Evolutionary conservation across 345 rosid species (phyloP).

Genomic region (Cardiospermum halicacabum): DNA sequence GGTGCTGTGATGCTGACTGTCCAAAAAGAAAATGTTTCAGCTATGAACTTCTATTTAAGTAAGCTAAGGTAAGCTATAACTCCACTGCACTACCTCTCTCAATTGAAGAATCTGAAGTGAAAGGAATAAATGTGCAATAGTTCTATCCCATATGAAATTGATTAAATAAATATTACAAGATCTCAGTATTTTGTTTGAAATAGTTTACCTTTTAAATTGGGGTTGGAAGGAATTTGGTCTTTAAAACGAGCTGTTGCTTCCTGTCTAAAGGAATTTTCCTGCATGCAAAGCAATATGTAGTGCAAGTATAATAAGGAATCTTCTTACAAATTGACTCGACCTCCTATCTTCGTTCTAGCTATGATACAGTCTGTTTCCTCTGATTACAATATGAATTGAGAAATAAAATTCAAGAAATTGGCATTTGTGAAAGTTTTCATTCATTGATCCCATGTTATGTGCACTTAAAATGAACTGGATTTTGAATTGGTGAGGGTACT

Average conservation of each 20-base stretch:
- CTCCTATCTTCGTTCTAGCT: background rate
- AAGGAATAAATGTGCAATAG: background rate
- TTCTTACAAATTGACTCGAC: background rate
- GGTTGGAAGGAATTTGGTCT: too few relatives aligned
- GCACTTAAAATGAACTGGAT: background rate
- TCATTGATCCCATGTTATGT: background rate
- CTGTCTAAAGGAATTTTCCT: too few relatives aligned
- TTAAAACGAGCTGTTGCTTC: too few relatives aligned
- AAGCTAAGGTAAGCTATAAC: constrained; percentile 61
- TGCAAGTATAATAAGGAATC: background rate
- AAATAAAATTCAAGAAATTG: background rate
- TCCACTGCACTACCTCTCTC: background rate
- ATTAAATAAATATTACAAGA: background rate
- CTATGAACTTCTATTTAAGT: constrained; percentile 73
- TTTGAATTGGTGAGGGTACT: background rate
- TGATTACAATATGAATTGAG: background rate
- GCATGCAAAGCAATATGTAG: constrained; percentile 3
- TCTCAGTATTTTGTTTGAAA: background rate
- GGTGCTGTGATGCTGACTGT: constrained; percentile 79
- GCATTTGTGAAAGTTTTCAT: background rate
- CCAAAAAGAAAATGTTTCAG: constrained; percentile 63
- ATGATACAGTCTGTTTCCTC: background rate
- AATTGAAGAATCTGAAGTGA: background rate
- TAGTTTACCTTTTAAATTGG: constrained; percentile 2
- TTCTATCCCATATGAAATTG: background rate